These are phyloP conservation scores for Ogataea saltuana DNA, from an alignment of 805 yeast genomes.

Conservation along the genomic window DNA sequence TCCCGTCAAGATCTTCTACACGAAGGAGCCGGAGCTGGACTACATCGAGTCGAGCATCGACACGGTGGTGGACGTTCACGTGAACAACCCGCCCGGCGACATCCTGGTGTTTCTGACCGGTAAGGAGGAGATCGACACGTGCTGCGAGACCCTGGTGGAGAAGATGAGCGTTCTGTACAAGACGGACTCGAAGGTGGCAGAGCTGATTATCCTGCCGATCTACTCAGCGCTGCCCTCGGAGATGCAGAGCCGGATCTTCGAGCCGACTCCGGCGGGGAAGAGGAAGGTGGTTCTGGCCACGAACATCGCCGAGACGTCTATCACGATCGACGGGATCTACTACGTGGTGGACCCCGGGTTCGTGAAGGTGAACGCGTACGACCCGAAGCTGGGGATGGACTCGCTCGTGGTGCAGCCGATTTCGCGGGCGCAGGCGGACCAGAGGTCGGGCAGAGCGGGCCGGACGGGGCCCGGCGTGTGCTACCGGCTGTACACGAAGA, in stretches of 20 bases:
- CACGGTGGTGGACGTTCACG: conserved; percentile 81
- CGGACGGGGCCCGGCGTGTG: conserved; percentile 97
- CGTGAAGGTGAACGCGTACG: conserved; percentile 86
- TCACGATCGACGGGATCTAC: conserved; percentile 90
- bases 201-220: conserved; percentile 78
- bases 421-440: conserved; percentile 94
- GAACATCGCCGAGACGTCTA: conserved; percentile 95
- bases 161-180: conserved; percentile 65
- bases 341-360: conserved; percentile 95
- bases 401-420: conserved; percentile 80
- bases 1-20: conserved; percentile 83
- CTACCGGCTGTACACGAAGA: conserved; percentile 84
- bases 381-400: conserved; percentile 89
- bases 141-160: conserved; percentile 72
- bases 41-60: conserved; percentile 82
- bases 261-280: conserved; percentile 79
- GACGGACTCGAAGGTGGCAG: conserved; percentile 45
- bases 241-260: conserved; percentile 84
- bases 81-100: conserved; percentile 77
- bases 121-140: conserved; percentile 91
- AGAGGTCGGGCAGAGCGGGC: conserved; percentile 96
- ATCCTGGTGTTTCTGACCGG: conserved; percentile 85
- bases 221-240: conserved; percentile 92
- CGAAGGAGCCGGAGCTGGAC: conserved; percentile 83
- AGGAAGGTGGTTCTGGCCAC: conserved; percentile 93